Conservation (phyloP, 495 filamentous ascomycete species). For the Pseudevernia furfuracea region DNA sequence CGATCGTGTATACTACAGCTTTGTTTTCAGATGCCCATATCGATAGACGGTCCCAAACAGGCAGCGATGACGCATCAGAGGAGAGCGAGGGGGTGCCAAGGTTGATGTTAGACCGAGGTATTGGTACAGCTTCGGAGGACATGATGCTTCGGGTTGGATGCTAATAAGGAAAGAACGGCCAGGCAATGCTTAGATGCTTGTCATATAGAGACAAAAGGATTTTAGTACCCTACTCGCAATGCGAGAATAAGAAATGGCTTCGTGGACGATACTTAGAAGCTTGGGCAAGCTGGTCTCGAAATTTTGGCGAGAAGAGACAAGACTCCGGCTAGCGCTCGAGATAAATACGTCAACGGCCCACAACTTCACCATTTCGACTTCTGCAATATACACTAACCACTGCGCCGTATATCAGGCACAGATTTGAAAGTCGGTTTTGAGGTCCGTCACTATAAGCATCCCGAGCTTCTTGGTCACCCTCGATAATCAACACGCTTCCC, state of each 20-base stretch:
- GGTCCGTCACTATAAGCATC: background rate
- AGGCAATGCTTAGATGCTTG: background rate
- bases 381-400: background rate
- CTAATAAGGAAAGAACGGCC: background rate
- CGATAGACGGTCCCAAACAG: conserved; percentile 80
- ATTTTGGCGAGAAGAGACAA: conserved; percentile 13
- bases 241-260: background rate
- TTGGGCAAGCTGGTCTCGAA: conserved; percentile 10
- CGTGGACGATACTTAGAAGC: background rate
- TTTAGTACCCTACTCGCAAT: background rate
- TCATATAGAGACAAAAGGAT: background rate
- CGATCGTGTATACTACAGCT: conserved; percentile 88
- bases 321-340: conserved; percentile 8
- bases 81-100: conserved; percentile 45
- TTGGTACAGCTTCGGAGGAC: conserved; percentile 23
- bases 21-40: conserved; percentile 95
- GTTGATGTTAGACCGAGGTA: conserved; percentile 27
- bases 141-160: conserved; percentile 17
- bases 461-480: no score
- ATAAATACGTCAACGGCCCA: conserved; percentile 10
- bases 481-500: background rate
- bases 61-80: conserved; percentile 47
- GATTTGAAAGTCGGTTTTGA: background rate
- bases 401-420: background rate
- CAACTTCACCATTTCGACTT: background rate